Evolutionary conservation across 75 land plant species (phyloP), one percentile per base, ranked within the genome.

Genomic region (Ceratopteris richardii): DNA sequence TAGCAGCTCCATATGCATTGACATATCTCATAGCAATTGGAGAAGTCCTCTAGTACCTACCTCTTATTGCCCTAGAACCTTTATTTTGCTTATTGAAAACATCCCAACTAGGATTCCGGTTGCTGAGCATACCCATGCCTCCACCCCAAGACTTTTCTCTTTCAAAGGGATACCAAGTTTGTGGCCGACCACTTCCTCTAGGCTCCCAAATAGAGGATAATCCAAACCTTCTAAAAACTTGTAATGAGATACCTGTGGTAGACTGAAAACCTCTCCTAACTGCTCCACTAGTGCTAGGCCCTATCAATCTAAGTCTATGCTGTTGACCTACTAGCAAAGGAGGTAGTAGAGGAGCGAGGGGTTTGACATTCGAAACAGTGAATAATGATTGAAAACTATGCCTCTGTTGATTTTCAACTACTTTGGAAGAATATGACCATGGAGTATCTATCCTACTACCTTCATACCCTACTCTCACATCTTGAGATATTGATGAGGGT

Each of bases 31-130:
- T 43, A 16, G 63, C 55, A 5, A 77, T 76, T 7, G 71, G 59
- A 31, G 56, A 56, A 29, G 62, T 61, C 61, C 83, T 76, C 48
- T 77, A 80, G 40, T 73, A 78, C 70, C 78, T 77, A 21, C 62
- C 44, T 23, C 84, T 70, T 60, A 77, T 75, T 20, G 96, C 66
- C 22, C 99, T 80, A 25, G 99, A 97, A 24, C 96, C 99, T 31
- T 82, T 77, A 56, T 87, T 90, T 40, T 86, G 77, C 69, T 95
- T 97, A 64, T 81, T 82, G 41, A 93, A 58, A 2, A 86, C 75
- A 70, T 94, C 95, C 59, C 74, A 33, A 17, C 61, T 74, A 29
- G 80, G 88, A 67, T 77, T 85, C 13, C 84, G 71, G 67, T 68
- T 80, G 27, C 69, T 63, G 47, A 63, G 67, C 31, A 58, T 44